A percentile compares a stretch with the other conserved stretches of the same genome.
Evolutionary conservation across 805 yeast species (phyloP).

Genomic region (Suhomyces sp.): DNA sequence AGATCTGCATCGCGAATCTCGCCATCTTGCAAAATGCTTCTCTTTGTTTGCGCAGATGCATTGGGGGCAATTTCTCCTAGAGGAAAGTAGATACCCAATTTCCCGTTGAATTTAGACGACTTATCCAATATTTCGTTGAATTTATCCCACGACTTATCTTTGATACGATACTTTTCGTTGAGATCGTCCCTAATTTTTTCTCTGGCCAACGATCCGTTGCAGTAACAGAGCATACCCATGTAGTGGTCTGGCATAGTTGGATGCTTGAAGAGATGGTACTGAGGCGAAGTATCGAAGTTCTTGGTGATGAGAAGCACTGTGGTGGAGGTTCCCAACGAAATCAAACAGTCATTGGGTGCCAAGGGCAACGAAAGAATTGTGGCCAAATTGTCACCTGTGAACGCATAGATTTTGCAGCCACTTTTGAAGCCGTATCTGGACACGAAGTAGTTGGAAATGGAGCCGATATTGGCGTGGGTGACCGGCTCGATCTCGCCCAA

Average conservation of each 20-base stretch:
- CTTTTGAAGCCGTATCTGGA: constrained; percentile 59
- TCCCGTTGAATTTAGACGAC: constrained; percentile 34
- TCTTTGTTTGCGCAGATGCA: constrained; percentile 58
- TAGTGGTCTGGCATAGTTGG: constrained; percentile 73
- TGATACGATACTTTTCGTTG: constrained; percentile 41
- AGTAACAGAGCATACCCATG: constrained; percentile 95
- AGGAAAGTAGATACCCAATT: constrained; percentile 81
- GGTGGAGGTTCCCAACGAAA: constrained; percentile 90
- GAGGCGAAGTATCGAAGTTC: constrained; percentile 70
- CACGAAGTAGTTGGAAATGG: constrained; percentile 58
- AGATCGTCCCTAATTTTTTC: constrained; percentile 67
- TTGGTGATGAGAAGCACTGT: constrained; percentile 81
- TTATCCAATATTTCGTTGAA: constrained; percentile 54
- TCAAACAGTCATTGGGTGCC: constrained; percentile 67
- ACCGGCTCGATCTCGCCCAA: constrained; percentile 54
- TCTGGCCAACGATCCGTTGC: constrained; percentile 86
- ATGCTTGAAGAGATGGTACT: constrained; percentile 82
- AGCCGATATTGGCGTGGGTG: constrained; percentile 49
- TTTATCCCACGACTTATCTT: constrained; percentile 51
- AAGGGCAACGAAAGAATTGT: constrained; percentile 82
- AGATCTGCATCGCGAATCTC: constrained; percentile 22
- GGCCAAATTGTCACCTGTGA: constrained; percentile 91
- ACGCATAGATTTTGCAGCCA: constrained; percentile 62
- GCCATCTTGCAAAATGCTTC: constrained; percentile 41
- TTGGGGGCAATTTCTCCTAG: constrained; percentile 90